These are phyloP conservation scores for Fonsecaea pedrosoi DNA, from an alignment of 2,329 filamentous ascomycete species.

Conservation along the genomic window DNA sequence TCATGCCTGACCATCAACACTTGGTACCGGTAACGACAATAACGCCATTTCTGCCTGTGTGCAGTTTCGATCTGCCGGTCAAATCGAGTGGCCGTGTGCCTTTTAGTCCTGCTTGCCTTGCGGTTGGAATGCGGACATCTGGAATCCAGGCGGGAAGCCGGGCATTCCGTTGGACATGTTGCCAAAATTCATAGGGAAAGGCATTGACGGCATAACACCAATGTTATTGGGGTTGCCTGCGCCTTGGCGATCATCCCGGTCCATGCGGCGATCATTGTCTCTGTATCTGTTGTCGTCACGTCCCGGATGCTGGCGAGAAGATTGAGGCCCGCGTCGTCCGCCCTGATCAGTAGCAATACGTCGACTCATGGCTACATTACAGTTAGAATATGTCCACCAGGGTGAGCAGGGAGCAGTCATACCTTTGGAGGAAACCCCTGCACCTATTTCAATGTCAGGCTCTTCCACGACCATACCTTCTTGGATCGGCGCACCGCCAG, in stretches of 20 bases:
- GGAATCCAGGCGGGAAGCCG: conserved; percentile 57
- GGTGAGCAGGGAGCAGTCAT: conserved; percentile 32
- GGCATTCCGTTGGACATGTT: conserved; percentile 55
- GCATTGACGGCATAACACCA: conserved; percentile 42
- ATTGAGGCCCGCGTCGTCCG: conserved; percentile 57
- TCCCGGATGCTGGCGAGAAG: conserved; percentile 47
- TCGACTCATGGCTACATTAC: conserved; percentile 55
- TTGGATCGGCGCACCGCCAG: conserved; percentile 80
- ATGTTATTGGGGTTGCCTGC: conserved; percentile 34
- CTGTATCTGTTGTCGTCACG: conserved; percentile 44
- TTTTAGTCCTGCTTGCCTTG: conserved; percentile 34
- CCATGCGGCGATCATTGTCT: conserved; percentile 46
- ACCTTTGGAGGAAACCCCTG: conserved; percentile 93
- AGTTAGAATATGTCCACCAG: conserved; percentile 31
- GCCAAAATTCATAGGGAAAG: conserved; percentile 37
- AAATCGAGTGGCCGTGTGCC: background rate
- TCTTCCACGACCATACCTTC: conserved; percentile 90
- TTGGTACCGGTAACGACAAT: conserved; percentile 8
- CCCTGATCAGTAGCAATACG: conserved; percentile 60
- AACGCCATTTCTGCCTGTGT: background rate
- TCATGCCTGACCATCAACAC: background rate
- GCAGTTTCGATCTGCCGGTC: background rate
- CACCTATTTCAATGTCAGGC: conserved; percentile 97
- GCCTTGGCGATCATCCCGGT: conserved; percentile 34
- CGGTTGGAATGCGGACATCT: conserved; percentile 41